Percentiles rank a stretch among this genome's conserved stretches.
phyloP scores from a whole-genome alignment of 108 stramenopile species.

The Hondaea fermentalgiana region DNA sequence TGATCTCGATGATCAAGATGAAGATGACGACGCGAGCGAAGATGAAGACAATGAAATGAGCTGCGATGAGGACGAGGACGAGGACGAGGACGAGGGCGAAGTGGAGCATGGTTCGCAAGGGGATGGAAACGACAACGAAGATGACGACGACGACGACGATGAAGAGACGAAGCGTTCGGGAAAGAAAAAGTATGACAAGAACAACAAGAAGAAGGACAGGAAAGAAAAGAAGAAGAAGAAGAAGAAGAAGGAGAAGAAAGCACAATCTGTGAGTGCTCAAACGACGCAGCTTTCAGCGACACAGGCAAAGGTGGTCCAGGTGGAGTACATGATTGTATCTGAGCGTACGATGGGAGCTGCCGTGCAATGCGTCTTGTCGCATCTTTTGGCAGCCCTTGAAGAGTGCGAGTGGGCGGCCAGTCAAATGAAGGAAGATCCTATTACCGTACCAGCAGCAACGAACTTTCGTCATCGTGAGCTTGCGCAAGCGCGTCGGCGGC shows the following conservation, averaged over 20 bases:
- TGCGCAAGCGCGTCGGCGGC: neutral
- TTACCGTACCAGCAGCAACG: neutral
- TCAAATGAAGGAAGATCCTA: neutral
- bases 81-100: neutral
- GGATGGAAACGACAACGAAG: neutral
- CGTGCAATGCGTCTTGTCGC: neutral
- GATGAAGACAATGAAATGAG: neutral
- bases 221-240: neutral
- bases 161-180: neutral
- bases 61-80: neutral
- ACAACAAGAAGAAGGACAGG: neutral
- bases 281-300: neutral
- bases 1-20: neutral
- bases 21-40: neutral
- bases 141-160: neutral
- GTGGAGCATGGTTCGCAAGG: neutral
- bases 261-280: neutral
- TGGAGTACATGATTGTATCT: neutral
- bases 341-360: neutral
- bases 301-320: neutral
- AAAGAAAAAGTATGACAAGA: neutral
- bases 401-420: constrained; percentile 9
- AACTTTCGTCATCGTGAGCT: neutral
- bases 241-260: neutral
- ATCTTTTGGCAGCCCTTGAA: neutral